Percentiles rank a stretch among this genome's conserved stretches.
Evolutionary conservation across 176 grass and related monocot genomes (phyloP).

Genomic region (Eleusine coracana): DNA sequence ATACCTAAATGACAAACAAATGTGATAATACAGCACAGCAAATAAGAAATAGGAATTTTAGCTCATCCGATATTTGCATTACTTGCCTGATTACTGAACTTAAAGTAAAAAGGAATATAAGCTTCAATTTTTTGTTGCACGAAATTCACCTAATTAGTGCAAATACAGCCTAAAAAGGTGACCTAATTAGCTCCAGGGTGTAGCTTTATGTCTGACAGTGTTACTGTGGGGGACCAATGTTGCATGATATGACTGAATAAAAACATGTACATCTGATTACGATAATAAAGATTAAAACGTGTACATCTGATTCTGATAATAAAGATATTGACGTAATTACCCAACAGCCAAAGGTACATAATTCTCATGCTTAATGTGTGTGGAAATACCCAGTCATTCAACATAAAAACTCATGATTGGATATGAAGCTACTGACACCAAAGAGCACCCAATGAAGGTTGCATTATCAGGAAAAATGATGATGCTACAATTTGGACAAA

Average conservation of each 20-base stretch:
- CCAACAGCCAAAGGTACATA: background rate
- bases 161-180: background rate
- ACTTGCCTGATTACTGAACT: background rate
- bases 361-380: background rate
- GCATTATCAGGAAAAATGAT: background rate
- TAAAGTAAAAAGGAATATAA: too few species aligned
- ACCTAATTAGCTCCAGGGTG: background rate
- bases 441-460: background rate
- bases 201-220: background rate
- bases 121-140: too few species aligned
- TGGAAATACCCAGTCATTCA: background rate
- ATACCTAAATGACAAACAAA: slow-evolving; percentile 53
- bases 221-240: background rate
- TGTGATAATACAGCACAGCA: slow-evolving; percentile 1
- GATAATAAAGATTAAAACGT: background rate
- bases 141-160: background rate
- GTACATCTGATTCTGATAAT: background rate
- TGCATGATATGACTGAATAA: background rate
- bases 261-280: too few species aligned
- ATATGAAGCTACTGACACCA: background rate
- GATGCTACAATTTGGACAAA: background rate
- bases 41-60: background rate
- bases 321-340: background rate
- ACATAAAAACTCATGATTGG: background rate
- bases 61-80: background rate